Base-by-base conservation (phyloP, 73 alveolate species). In the Breviolum minutum region DNA sequence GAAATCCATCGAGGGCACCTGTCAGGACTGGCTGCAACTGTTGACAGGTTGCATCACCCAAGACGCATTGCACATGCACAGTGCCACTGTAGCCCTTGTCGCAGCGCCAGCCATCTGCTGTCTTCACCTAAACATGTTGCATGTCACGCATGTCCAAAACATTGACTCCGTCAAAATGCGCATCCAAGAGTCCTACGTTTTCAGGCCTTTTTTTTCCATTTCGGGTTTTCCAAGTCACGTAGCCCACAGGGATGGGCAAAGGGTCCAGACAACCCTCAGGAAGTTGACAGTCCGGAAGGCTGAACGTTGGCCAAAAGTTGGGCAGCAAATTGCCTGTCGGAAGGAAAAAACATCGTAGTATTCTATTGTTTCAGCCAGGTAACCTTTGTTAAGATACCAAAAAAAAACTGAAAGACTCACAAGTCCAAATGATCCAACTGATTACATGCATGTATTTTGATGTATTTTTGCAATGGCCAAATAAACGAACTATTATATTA, bases 1-100 rank as follows among this genome's bases (percentile, higher is more conserved):
- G 26, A 20, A 26, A 71, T 8, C 86, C 63, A 40, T 76, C 66
- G 91, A 40, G 22, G 29, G 9, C 14, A 32, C 96, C 96, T 90
- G 96, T 90, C 77, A 90, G 96, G 19, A 90, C 26, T 29, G 96
- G 96, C 87, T 76, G 96, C 96, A 90, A 62, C 74, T 90, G 96
- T 63, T 77, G 77, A 74, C 96, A 90, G 61, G 73, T 48, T 26
- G 32, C 77, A 27, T 69, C 79, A 8, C 74, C 91, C 87, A 90
- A 62, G 87, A 29, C 96, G 87, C 96, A 90, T 61, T 61, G 86
- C 87, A 90, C 96, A 74, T 90, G 96, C 76, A 90, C 96, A 27
- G 84, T 64, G 95, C 95, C 95, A 26, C 80, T 88, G 54, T 71
- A 88, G n/a, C 95, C 95, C 70, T n/a, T 48, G 84, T 64, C 95